Percentiles rank a stretch among this genome's conserved stretches.
These are phyloP conservation scores for Cladosporium sphaerospermum DNA, from an alignment of 2,329 filamentous ascomycete genomes.

Conservation along the genomic window DNA sequence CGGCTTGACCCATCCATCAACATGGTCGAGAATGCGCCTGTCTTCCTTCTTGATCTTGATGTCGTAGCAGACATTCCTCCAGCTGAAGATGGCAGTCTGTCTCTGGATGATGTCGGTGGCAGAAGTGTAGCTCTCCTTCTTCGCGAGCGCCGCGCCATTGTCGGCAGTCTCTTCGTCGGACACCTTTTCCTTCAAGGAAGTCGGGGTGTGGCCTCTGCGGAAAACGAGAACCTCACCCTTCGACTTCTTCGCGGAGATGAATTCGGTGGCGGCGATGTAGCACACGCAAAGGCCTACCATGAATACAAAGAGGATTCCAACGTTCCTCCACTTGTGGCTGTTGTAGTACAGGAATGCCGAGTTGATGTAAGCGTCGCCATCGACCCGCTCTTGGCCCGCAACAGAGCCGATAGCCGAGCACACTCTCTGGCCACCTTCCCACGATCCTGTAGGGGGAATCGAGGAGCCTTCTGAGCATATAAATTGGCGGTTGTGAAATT, in stretches of 20 bases:
- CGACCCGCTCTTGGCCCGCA: slow-evolving; percentile 33
- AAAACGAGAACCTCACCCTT: slow-evolving; percentile 48
- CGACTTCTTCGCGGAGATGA: slow-evolving; percentile 44
- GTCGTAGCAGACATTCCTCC: slow-evolving; percentile 73
- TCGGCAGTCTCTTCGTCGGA: slow-evolving; percentile 37
- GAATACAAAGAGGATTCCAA: slow-evolving; percentile 42
- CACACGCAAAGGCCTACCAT: slow-evolving; percentile 36
- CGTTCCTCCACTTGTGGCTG: slow-evolving; percentile 43
- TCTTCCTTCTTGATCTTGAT: slow-evolving; percentile 74
- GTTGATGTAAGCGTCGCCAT: slow-evolving; percentile 33
- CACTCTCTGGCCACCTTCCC: slow-evolving; percentile 24
- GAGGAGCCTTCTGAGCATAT: slow-evolving; percentile 30
- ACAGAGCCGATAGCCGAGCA: slow-evolving; percentile 39
- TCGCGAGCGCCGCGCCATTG: slow-evolving; percentile 26
- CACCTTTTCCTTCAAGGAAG: slow-evolving; percentile 47
- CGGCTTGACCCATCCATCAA: slow-evolving; percentile 91
- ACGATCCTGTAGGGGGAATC: neutral
- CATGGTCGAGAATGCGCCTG: slow-evolving; percentile 72
- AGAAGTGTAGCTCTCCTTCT: slow-evolving; percentile 33
- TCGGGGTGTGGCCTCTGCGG: slow-evolving; percentile 40
- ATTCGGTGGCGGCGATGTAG: slow-evolving; percentile 42
- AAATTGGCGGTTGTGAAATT: slow-evolving; percentile 64
- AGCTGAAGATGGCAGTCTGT: slow-evolving; percentile 76
- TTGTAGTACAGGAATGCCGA: slow-evolving; percentile 29
- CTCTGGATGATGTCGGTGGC: slow-evolving; percentile 46